Conservation (phyloP, 805 yeast genomes). For the Saturnispora zaruensis region DNA sequence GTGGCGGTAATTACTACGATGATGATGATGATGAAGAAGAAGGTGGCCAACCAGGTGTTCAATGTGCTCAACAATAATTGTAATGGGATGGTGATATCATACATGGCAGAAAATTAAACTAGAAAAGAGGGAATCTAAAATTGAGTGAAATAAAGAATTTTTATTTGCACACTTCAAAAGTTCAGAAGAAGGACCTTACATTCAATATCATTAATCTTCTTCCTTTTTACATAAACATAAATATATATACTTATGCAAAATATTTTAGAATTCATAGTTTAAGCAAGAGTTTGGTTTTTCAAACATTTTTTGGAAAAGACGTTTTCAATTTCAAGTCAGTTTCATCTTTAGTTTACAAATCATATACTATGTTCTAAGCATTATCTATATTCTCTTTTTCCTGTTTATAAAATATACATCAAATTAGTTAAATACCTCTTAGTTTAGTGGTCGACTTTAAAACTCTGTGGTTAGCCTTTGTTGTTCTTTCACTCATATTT, state of each 20-base stretch:
- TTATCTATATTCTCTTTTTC: not conserved
- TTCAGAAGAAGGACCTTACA: not conserved
- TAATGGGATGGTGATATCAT: not conserved
- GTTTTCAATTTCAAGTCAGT: too few relatives aligned
- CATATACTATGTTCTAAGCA: not conserved
- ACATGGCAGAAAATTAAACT: not conserved
- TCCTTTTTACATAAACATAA: not conserved
- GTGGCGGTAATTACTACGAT: conserved; percentile 39
- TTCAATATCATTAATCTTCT: not conserved
- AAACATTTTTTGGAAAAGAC: not conserved
- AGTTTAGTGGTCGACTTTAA: conserved; percentile 26
- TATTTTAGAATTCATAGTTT: not conserved
- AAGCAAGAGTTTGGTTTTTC: not conserved
- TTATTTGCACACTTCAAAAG: not conserved
- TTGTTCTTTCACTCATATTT: conserved; percentile 76
- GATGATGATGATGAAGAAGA: conserved; percentile 45
- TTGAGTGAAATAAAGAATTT: not conserved
- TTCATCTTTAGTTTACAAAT: too few relatives aligned
- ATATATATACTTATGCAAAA: not conserved
- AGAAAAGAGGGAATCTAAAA: not conserved
- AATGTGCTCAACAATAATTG: conserved; percentile 83
- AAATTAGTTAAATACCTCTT: conserved; percentile 22
- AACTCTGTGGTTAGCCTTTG: conserved; percentile 73
- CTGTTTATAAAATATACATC: not conserved
- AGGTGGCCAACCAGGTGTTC: conserved; percentile 64